Conservation (phyloP, 495 filamentous ascomycete genomes). For the Aspergillus cavernicola region DNA sequence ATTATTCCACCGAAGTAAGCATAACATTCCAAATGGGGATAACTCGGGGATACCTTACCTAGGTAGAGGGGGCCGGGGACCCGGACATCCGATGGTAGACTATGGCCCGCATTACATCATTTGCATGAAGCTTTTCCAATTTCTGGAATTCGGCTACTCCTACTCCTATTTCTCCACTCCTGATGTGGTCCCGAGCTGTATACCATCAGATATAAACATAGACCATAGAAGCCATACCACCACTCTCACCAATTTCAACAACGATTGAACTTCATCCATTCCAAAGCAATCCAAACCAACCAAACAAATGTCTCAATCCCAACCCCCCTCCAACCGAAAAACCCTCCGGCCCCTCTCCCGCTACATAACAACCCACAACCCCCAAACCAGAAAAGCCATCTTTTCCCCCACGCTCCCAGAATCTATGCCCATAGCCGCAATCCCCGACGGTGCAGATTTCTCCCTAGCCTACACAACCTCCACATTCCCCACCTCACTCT, state of each 20-base stretch:
- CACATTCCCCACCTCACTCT: conserved; percentile 51
- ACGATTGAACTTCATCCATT: not conserved
- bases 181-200: conserved; percentile 32
- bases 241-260: not conserved
- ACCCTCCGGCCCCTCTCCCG: conserved; percentile 33
- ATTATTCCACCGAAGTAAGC: conserved; percentile 40
- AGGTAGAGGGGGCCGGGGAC: no score
- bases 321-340: conserved; percentile 15
- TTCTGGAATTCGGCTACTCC: no score
- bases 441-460: conserved; percentile 27
- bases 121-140: no score
- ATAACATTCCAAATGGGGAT: not conserved
- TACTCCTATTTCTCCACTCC: not conserved
- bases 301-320: conserved; percentile 4
- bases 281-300: not conserved
- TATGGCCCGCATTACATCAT: no score
- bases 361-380: conserved; percentile 40
- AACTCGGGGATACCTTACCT: not conserved
- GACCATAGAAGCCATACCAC: not conserved
- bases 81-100: no score
- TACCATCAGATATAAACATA: not conserved
- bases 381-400: conserved; percentile 26
- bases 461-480: conserved; percentile 48
- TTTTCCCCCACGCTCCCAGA: conserved; percentile 29
- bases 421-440: conserved; percentile 20